Evolutionary conservation across 1,139 yeast genomes (phyloP).

Genomic region (Sugiyamaella pinicola): DNA sequence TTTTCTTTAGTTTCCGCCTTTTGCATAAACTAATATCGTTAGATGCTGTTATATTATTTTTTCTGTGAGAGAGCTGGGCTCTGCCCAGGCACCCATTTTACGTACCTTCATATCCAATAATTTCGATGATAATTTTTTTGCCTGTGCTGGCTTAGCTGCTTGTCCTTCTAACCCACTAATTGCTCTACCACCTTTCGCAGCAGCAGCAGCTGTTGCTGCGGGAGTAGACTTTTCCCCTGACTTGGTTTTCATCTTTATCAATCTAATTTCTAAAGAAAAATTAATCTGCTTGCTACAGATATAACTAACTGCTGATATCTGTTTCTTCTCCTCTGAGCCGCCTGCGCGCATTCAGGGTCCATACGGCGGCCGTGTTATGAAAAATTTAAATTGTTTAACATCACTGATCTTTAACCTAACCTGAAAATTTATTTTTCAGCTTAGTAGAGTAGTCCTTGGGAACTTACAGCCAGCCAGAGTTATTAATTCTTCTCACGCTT

Average conservation of each 20-base stretch:
- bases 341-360: slow-evolving; percentile 16
- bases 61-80: slow-evolving; percentile 5
- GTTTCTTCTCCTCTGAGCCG: slow-evolving; percentile 1
- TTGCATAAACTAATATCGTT: slow-evolving; percentile 50
- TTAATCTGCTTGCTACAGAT: background rate
- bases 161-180: slow-evolving; percentile 25
- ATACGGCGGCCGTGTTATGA: slow-evolving; percentile 2
- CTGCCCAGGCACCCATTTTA: no score
- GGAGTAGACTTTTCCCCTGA: background rate
- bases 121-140: slow-evolving; percentile 55
- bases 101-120: slow-evolving; percentile 69
- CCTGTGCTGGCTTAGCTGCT: slow-evolving; percentile 29
- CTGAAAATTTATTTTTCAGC: slow-evolving; percentile 17
- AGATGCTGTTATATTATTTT: background rate
- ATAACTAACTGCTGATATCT: background rate
- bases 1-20: slow-evolving; percentile 46
- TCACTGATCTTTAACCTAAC: slow-evolving; percentile 14
- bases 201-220: slow-evolving; percentile 1
- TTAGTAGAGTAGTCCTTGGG: no score
- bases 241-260: slow-evolving; percentile 6
- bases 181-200: slow-evolving; percentile 9
- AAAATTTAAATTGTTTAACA: background rate
- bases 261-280: background rate
- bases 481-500: no score
- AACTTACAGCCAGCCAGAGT: no score